Evolutionary conservation across 768 basidiomycete genomes (phyloP), one percentile per base, ranked within the genome.

Genomic region (Asterophora parasitica): DNA sequence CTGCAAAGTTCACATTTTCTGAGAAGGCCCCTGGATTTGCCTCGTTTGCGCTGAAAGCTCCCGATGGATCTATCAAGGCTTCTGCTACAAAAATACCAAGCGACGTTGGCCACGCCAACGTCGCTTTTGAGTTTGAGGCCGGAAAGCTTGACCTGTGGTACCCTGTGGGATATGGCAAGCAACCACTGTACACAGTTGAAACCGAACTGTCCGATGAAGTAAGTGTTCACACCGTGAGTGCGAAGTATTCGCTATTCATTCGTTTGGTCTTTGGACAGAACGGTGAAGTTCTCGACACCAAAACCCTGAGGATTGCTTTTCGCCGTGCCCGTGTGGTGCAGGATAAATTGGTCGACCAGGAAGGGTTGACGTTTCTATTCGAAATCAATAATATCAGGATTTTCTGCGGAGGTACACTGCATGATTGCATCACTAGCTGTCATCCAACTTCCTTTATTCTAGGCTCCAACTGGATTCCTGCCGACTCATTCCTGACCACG

Each of bases 381-480:
- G 88, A 94, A 62, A 74, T 97, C 61, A 97, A 98, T 65, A 88
- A 90, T 46, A 69, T 90, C 50, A 74, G 88, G 35, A 75, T 96
- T 13, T 98, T 97, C 63, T 86, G 83, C 57, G 95, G 92, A 48
- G 94, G 88, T 77, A 43, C 28, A 67, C 54, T 43, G 30, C 39
- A 20, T 39, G 41, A 42, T 27, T 38, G n/a, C 27, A 17, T 19
- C 40, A 32, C 38, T 2, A 17, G 2, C 23, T 27, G 39, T 4
- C 13, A 20, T 41, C 7, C 44, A 15, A 42, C 19, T 30, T 46
- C 17, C 15, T 11, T 7, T 19, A 13, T 28, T 12, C 16, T 27
- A 82, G 84, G 92, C 38, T 88, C 86, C 1, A 93, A 93, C 64
- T 93, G 92, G 91, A 97, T 97, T 56, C 95, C 95, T 4, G 87